These are phyloP conservation scores for Lepidium campestre DNA, from an alignment of 441 rosid species.

Conservation along the genomic window DNA sequence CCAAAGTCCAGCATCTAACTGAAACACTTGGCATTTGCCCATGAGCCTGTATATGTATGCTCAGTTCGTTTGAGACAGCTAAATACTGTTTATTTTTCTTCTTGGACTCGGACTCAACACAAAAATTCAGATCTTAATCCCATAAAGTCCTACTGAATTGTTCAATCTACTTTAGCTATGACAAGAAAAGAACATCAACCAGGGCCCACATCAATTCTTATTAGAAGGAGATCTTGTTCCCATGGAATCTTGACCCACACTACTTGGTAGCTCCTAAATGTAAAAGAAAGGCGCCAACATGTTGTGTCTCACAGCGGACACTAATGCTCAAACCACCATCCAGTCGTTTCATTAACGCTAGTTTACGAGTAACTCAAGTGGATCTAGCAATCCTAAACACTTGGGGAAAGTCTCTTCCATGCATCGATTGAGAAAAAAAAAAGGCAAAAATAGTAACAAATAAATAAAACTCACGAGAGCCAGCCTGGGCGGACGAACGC, in stretches of 20 bases:
- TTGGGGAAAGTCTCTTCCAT: not conserved
- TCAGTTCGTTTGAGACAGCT: not conserved
- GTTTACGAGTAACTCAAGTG: not conserved
- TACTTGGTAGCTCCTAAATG: not conserved
- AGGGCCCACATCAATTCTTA: slow-evolving; percentile 22
- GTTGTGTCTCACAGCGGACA: not conserved
- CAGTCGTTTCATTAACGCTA: not conserved
- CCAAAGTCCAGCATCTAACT: slow-evolving; percentile 3
- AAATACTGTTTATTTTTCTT: not conserved
- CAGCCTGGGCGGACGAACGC: slow-evolving; percentile 79
- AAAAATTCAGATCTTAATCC: not conserved
- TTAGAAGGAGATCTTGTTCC: not conserved
- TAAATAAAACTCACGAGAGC: slow-evolving; percentile 61
- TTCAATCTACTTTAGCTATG: slow-evolving; percentile 17
- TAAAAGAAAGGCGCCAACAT: not conserved
- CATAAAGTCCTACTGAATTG: not conserved
- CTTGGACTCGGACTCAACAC: not conserved
- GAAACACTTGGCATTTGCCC: not conserved
- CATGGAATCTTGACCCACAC: not conserved
- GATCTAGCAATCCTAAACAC: slow-evolving; percentile 11
- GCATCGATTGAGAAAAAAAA: not conserved
- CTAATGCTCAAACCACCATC: not conserved
- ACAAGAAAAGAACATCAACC: slow-evolving; percentile 1
- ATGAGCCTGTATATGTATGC: not conserved
- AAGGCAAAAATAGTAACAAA: not conserved